A percentile compares a stretch with the other conserved stretches of the same genome.
Conservation (phyloP, 2,329 filamentous ascomycete genomes). For the Diaporthe sp. region DNA sequence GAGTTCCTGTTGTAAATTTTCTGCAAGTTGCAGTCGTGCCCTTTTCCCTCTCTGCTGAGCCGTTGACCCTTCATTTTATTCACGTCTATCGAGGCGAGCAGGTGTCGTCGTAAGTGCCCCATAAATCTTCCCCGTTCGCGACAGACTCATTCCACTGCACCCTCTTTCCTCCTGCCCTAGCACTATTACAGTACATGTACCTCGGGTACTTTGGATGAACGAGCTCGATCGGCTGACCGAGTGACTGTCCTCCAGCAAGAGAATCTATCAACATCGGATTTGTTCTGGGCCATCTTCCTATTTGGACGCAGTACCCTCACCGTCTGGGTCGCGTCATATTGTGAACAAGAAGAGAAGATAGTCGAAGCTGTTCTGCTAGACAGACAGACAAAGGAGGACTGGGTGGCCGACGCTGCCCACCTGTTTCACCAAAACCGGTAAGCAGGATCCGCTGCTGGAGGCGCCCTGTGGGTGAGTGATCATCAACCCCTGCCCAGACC, state of each 20-base stretch:
- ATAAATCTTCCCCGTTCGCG: neutral
- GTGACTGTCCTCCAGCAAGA: neutral
- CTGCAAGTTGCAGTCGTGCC: neutral
- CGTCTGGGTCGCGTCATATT: neutral
- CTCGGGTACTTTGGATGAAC: constrained; percentile 1
- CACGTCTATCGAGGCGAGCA: neutral
- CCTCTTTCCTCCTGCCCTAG: neutral
- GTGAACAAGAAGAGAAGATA: neutral
- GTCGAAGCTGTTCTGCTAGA: too few relatives aligned
- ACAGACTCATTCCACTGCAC: constrained; percentile 1
- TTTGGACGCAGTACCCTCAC: neutral
- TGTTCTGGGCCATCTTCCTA: neutral
- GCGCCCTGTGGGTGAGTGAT: constrained; percentile 18
- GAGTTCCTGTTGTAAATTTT: neutral
- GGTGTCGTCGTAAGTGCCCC: constrained; percentile 33
- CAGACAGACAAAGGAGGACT: neutral
- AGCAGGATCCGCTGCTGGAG: constrained; percentile 7
- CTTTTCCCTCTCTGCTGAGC: neutral
- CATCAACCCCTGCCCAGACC: constrained; percentile 15
- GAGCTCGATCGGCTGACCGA: constrained; percentile 1
- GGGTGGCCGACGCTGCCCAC: constrained; percentile 12
- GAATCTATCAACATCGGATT: neutral
- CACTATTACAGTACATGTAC: neutral
- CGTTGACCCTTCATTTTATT: neutral
- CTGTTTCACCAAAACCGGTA: constrained; percentile 24